A percentile compares a stretch with the other conserved stretches of the same genome.
These are phyloP conservation scores for Meyerozyma carpophila DNA, from an alignment of 1,139 yeast species.

Conservation along the genomic window DNA sequence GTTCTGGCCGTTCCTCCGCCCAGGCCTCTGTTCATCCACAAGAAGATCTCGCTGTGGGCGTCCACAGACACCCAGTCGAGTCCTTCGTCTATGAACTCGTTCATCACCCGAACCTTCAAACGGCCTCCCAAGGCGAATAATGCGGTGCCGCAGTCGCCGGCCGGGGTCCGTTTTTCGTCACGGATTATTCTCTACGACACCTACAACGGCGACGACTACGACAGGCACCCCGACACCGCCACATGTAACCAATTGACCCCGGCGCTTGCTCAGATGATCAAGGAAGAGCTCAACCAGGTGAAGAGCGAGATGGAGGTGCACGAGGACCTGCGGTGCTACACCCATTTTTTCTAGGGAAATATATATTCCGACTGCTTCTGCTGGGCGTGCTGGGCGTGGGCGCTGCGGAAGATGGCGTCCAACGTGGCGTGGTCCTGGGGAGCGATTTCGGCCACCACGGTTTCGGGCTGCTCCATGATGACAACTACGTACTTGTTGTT, in stretches of 20 bases:
- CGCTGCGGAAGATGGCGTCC: constrained; percentile 43
- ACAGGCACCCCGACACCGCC: constrained; percentile 88
- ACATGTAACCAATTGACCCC: constrained; percentile 94
- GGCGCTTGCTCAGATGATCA: constrained; percentile 77
- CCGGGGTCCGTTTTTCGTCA: constrained; percentile 71
- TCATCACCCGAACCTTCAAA: constrained; percentile 24
- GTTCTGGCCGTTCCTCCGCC: background rate
- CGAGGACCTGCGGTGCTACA: constrained; percentile 67
- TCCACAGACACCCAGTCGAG: constrained; percentile 18
- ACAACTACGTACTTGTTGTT: constrained; percentile 37
- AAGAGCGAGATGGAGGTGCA: constrained; percentile 82
- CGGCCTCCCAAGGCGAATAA: constrained; percentile 9
- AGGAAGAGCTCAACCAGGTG: constrained; percentile 75
- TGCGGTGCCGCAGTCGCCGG: constrained; percentile 6
- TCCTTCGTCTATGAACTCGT: constrained; percentile 28
- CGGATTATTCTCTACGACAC: constrained; percentile 84
- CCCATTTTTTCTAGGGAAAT: constrained; percentile 62
- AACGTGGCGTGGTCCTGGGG: constrained; percentile 29
- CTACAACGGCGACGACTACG: constrained; percentile 79
- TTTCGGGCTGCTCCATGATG: constrained; percentile 39
- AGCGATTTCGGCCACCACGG: constrained; percentile 39
- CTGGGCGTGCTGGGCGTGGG: constrained; percentile 22
- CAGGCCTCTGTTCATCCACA: constrained; percentile 18
- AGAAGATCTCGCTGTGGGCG: constrained; percentile 19
- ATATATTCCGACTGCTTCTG: constrained; percentile 3